Evolutionary conservation across 2,329 filamentous ascomycete genomes (phyloP).

Genomic region (Colletotrichum tanaceti): DNA sequence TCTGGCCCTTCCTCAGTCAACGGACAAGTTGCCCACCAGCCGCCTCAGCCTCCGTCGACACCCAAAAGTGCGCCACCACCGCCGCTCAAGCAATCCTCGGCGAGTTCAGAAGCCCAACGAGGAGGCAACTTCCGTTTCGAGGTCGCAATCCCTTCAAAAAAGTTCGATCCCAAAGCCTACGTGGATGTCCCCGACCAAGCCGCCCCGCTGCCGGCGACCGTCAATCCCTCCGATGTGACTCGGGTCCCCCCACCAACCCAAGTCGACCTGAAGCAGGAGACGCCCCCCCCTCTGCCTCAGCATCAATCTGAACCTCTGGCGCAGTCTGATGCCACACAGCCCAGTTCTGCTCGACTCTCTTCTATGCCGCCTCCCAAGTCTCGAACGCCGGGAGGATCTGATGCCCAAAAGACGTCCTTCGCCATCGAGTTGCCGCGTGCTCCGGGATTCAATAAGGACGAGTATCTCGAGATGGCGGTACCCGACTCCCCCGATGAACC

Average conservation of each 20-base stretch:
- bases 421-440: slow-evolving; percentile 61
- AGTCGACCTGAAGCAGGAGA: slow-evolving; percentile 11
- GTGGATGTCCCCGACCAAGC: slow-evolving; percentile 47
- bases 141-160: slow-evolving; percentile 60
- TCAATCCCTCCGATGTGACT: slow-evolving; percentile 14
- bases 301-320: background rate
- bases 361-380: slow-evolving; percentile 1
- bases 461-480: slow-evolving; percentile 59
- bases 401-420: slow-evolving; percentile 45
- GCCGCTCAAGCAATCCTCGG: slow-evolving; percentile 30
- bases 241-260: slow-evolving; percentile 7
- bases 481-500: slow-evolving; percentile 60
- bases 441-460: slow-evolving; percentile 60
- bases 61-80: slow-evolving; percentile 38
- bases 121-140: slow-evolving; percentile 57
- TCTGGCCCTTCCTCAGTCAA: slow-evolving; percentile 45
- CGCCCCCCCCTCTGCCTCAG: background rate
- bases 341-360: background rate
- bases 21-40: slow-evolving; percentile 42
- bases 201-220: slow-evolving; percentile 41
- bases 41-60: slow-evolving; percentile 33
- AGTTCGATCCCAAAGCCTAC: slow-evolving; percentile 53
- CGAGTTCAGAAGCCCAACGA: slow-evolving; percentile 48
- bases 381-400: background rate
- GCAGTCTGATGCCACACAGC: slow-evolving; percentile 2